Percentiles rank a stretch among this genome's conserved stretches.
Evolutionary conservation across 1,284 basidiomycete species (phyloP).

Genomic region (Erythrobasidium hasegawianum): DNA sequence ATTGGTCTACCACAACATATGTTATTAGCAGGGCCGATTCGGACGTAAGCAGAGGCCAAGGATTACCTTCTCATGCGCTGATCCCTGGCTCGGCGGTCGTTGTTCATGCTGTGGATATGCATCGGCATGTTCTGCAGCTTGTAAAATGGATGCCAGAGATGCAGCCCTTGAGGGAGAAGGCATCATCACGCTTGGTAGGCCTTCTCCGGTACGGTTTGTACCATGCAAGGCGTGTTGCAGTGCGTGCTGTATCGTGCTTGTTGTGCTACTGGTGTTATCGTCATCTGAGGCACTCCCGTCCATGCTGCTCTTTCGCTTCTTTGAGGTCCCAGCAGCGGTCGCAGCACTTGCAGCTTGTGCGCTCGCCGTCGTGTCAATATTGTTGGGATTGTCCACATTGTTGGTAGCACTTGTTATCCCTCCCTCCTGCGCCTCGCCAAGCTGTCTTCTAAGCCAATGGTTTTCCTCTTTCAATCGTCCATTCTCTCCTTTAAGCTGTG

Average conservation of each 20-base stretch:
- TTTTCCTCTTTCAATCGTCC: conserved; percentile 2
- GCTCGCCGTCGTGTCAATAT: too few species aligned
- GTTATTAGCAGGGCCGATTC: background rate
- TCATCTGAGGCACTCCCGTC: background rate
- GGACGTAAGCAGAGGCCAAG: too few species aligned
- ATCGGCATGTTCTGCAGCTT: conserved; percentile 1
- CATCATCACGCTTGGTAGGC: background rate
- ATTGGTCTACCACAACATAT: background rate
- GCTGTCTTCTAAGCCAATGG: background rate
- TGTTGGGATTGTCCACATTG: background rate
- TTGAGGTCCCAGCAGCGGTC: background rate
- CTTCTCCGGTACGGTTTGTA: background rate
- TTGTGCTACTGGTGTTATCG: background rate
- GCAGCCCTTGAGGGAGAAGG: background rate
- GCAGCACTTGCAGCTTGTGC: too few species aligned
- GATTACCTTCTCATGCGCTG: too few species aligned
- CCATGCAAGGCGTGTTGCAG: background rate
- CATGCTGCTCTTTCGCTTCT: background rate
- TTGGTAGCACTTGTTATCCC: background rate
- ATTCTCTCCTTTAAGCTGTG: conserved; percentile 22
- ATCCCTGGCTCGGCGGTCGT: background rate
- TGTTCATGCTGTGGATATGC: background rate
- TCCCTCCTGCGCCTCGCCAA: background rate
- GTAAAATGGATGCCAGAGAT: background rate
- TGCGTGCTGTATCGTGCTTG: background rate